These are phyloP conservation scores for Pilaira anomala DNA, from an alignment of 192 early-diverging fungal genomes.

Conservation along the genomic window DNA sequence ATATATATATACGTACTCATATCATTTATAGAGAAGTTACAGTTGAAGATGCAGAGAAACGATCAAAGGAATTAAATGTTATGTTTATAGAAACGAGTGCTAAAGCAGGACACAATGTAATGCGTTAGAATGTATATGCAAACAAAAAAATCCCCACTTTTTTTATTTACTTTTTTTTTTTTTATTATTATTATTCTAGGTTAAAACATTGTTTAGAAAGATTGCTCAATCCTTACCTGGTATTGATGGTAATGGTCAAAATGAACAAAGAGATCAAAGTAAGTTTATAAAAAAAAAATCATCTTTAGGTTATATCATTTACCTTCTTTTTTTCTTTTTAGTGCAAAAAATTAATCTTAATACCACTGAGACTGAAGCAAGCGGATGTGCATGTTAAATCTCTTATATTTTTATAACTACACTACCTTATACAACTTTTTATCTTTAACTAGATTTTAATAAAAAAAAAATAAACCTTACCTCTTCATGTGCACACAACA, in stretches of 20 bases:
- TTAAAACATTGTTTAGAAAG: slow-evolving; percentile 96
- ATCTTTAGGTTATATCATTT: background rate
- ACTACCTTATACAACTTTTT: no score
- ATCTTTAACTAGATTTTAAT: no score
- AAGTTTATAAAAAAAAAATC: slow-evolving; percentile 9
- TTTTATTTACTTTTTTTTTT: background rate
- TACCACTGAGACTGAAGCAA: slow-evolving; percentile 30
- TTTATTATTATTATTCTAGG: slow-evolving; percentile 12
- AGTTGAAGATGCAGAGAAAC: slow-evolving; percentile 98
- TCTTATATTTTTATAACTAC: background rate
- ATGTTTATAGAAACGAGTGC: slow-evolving; percentile 99
- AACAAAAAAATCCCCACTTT: background rate
- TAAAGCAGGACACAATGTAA: slow-evolving; percentile 95
- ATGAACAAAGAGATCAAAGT: slow-evolving; percentile 44
- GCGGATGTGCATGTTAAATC: slow-evolving; percentile 33
- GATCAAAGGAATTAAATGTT: slow-evolving; percentile 94
- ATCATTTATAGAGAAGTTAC: slow-evolving; percentile 71
- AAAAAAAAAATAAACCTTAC: no score
- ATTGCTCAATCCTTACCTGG: slow-evolving; percentile 93
- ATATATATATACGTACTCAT: background rate
- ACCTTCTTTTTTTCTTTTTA: slow-evolving; percentile 8
- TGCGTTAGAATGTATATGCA: background rate
- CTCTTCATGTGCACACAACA: no score
- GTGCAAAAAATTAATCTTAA: slow-evolving; percentile 39
- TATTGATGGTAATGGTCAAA: slow-evolving; percentile 66